Evolutionary conservation across 2,329 filamentous ascomycete genomes (phyloP).

Genomic region (Mycogone perniciosa): DNA sequence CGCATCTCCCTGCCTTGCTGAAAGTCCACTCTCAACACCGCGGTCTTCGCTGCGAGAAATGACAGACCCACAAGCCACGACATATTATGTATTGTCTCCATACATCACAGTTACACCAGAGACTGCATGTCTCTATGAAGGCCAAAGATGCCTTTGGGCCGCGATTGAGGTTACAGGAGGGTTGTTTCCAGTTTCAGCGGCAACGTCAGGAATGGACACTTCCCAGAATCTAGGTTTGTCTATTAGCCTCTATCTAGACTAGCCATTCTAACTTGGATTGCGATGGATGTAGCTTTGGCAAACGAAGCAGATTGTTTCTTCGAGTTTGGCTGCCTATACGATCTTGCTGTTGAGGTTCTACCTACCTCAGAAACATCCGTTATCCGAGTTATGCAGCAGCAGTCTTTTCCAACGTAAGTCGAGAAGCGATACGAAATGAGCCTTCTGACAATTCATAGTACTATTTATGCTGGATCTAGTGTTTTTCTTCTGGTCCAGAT

Average conservation of each 20-base stretch:
- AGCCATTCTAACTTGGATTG: not conserved
- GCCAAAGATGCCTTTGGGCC: conserved; percentile 37
- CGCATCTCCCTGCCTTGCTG: not conserved
- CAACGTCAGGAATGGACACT: not conserved
- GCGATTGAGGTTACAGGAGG: conserved; percentile 43
- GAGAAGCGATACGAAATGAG: not conserved
- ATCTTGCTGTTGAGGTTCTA: conserved; percentile 41
- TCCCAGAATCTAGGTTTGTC: not conserved
- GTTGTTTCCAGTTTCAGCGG: conserved; percentile 22
- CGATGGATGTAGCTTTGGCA: conserved; percentile 5
- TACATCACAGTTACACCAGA: conserved; percentile 39
- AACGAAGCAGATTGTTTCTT: conserved; percentile 24
- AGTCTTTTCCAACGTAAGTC: conserved; percentile 36
- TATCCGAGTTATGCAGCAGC: conserved; percentile 41
- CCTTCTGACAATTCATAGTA: conserved; percentile 26
- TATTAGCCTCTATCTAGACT: not conserved
- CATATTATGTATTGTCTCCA: conserved; percentile 33
- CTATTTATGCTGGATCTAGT: conserved; percentile 37
- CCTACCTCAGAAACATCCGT: conserved; percentile 36
- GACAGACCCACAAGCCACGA: not conserved
- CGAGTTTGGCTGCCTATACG: conserved; percentile 43
- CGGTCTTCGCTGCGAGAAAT: not conserved
- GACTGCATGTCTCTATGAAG: conserved; percentile 27
- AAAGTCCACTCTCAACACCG: not conserved
- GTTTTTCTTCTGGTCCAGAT: conserved; percentile 45